Evolutionary conservation across 805 yeast species (phyloP).

Genomic region (Spathaspora arborariae): DNA sequence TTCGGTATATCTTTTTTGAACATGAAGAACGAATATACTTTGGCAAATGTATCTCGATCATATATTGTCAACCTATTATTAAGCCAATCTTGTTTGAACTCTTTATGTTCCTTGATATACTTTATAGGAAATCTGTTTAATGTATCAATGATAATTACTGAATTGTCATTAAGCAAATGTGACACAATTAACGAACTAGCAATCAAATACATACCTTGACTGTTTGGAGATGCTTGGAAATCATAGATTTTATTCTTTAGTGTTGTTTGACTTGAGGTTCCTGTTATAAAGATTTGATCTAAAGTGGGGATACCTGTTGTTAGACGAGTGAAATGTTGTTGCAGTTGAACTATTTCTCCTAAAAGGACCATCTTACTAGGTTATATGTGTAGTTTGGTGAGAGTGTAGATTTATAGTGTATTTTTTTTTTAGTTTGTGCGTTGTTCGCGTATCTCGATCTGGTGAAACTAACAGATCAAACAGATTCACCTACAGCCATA

Average conservation of each 20-base stretch:
- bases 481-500: too few species aligned
- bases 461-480: too few species aligned
- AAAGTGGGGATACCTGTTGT: constrained; percentile 25
- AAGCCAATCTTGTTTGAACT: constrained; percentile 19
- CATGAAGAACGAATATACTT: constrained; percentile 18
- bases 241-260: constrained; percentile 21
- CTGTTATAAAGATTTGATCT: constrained; percentile 20
- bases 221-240: constrained; percentile 35
- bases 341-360: constrained; percentile 4
- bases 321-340: constrained; percentile 16
- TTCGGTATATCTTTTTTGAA: constrained; percentile 8
- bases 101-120: constrained; percentile 16
- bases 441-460: not conserved
- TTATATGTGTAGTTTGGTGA: too few species aligned
- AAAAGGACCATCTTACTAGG: constrained; percentile 5
- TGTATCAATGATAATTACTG: constrained; percentile 30
- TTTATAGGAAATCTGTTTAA: constrained; percentile 28
- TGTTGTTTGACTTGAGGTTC: constrained; percentile 4
- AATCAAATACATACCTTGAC: constrained; percentile 17
- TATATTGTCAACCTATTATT: constrained; percentile 2
- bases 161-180: constrained; percentile 19
- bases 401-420: not conserved
- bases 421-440: not conserved
- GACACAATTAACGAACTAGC: constrained; percentile 22
- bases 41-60: constrained; percentile 24